phyloP scores from a whole-genome alignment of 352 stramenopile species.

The Globisporangium nagaii region DNA sequence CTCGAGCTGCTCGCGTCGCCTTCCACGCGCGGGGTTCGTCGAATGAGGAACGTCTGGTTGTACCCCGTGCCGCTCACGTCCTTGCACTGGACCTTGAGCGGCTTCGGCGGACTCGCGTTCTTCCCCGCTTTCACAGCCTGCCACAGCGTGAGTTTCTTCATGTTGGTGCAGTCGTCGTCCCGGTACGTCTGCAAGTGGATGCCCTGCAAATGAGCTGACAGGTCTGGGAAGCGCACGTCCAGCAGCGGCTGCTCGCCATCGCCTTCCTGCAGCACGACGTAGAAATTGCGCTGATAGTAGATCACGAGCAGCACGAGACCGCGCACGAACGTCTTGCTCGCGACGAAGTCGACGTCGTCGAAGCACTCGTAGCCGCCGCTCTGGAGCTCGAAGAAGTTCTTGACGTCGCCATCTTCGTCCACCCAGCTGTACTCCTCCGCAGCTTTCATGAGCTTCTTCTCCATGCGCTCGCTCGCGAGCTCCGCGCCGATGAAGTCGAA shows the following conservation, averaged over 20 bases:
- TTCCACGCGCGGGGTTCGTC: conserved; percentile 42
- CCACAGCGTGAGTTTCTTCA: conserved; percentile 93
- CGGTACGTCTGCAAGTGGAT: conserved; percentile 82
- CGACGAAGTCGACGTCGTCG: conserved; percentile 79
- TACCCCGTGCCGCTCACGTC: conserved; percentile 76
- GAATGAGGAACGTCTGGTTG: conserved; percentile 85
- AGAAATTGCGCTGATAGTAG: conserved; percentile 88
- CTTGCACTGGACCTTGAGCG: conserved; percentile 81
- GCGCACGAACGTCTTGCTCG: conserved; percentile 84
- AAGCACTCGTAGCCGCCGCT: conserved; percentile 84
- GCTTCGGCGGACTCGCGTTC: conserved; percentile 59
- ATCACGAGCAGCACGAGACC: conserved; percentile 78
- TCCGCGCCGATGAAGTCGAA: conserved; percentile 84
- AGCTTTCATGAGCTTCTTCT: conserved; percentile 84
- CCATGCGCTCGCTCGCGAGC: conserved; percentile 72
- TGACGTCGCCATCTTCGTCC: conserved; percentile 64
- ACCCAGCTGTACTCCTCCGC: conserved; percentile 88
- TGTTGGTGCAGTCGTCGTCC: conserved; percentile 75
- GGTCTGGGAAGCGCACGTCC: conserved; percentile 92
- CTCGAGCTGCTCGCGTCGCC: conserved; percentile 6
- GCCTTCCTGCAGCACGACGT: conserved; percentile 87
- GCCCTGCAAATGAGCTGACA: conserved; percentile 86
- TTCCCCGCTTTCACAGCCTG: conserved; percentile 59
- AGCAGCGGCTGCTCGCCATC: conserved; percentile 90
- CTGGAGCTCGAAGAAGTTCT: conserved; percentile 94